Conservation (phyloP, 441 rosid genomes). For the Erodium texanum region DNA sequence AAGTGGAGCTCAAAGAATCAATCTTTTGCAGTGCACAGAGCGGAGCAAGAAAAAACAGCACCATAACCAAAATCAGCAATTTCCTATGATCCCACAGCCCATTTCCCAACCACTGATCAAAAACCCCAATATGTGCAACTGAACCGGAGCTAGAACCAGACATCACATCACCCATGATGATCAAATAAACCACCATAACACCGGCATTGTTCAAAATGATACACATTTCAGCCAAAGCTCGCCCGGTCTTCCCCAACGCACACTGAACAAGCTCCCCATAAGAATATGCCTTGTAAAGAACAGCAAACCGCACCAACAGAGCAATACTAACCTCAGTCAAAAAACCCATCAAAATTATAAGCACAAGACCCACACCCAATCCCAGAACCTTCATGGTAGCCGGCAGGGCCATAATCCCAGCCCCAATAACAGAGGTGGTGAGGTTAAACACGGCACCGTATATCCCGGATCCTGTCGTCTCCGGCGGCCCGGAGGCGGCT, state of each 20-base stretch:
- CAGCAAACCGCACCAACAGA: conserved; percentile 59
- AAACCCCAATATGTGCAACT: conserved; percentile 68
- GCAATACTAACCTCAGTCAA: conserved; percentile 88
- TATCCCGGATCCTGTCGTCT: conserved; percentile 42
- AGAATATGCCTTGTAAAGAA: conserved; percentile 55
- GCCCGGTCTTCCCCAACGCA: conserved; percentile 74
- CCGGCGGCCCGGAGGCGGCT: conserved; percentile 14
- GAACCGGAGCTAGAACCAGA: conserved; percentile 45
- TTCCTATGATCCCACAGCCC: conserved; percentile 93
- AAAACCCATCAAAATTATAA: conserved; percentile 67
- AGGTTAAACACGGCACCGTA: conserved; percentile 87
- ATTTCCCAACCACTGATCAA: conserved; percentile 89
- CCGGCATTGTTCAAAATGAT: conserved; percentile 88
- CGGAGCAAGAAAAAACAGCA: conserved; percentile 73
- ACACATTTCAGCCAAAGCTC: conserved; percentile 73
- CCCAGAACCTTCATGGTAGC: conserved; percentile 96
- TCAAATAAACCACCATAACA: conserved; percentile 78
- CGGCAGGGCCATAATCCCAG: conserved; percentile 40
- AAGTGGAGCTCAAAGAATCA: conserved; percentile 69
- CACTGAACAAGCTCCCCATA: conserved; percentile 81
- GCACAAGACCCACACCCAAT: conserved; percentile 48
- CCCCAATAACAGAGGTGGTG: conserved; percentile 55
- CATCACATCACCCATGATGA: conserved; percentile 90
- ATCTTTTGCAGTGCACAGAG: conserved; percentile 72
- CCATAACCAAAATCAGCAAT: conserved; percentile 46